These are phyloP conservation scores for Neurospora sp. DNA, from an alignment of 495 filamentous ascomycete species.

Conservation along the genomic window DNA sequence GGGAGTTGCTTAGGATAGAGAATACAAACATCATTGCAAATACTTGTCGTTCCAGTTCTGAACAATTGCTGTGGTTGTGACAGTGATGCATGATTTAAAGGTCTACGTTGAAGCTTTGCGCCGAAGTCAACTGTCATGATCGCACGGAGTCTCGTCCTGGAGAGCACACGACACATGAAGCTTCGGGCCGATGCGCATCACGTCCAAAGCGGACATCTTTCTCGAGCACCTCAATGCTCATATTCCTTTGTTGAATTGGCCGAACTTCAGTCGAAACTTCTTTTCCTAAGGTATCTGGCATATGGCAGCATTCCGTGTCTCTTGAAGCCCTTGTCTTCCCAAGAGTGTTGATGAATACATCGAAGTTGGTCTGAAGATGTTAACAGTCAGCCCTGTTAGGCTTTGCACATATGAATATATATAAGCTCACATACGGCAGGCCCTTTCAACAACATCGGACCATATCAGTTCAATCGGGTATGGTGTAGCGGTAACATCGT, in stretches of 20 bases:
- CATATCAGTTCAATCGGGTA: not conserved
- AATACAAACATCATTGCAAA: not conserved
- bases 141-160: not conserved
- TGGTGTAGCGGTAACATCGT: not conserved
- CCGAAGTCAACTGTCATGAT: not conserved
- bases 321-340: too few species aligned
- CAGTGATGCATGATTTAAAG: not conserved
- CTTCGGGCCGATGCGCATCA: not conserved
- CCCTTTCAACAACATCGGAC: not conserved
- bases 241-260: not conserved
- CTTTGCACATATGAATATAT: not conserved
- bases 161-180: not conserved
- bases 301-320: not conserved
- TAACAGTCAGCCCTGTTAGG: not conserved
- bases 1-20: not conserved
- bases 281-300: not conserved
- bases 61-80: not conserved
- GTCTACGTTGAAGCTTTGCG: not conserved
- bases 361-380: not conserved
- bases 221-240: not conserved
- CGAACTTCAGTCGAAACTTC: not conserved
- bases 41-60: not conserved
- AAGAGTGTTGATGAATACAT: not conserved
- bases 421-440: accelerated
- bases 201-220: not conserved